Evolutionary conservation across 371 early-diverging fungal species (phyloP).

Genomic region (Mortierella sp.): DNA sequence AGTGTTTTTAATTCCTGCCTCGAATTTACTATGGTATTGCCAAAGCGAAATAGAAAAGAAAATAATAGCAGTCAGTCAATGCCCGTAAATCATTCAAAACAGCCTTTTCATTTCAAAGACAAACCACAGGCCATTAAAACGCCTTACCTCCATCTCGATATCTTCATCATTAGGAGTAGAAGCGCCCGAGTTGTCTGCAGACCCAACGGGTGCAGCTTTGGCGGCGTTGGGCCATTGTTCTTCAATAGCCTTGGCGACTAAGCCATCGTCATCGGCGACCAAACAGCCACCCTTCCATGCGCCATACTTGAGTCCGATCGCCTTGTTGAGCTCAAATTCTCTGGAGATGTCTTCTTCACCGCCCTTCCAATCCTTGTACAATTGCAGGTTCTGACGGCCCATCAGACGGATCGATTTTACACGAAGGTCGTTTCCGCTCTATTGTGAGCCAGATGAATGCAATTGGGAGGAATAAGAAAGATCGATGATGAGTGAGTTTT

Average conservation of each 20-base stretch:
- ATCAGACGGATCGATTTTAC: conserved; percentile 88
- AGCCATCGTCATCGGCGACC: conserved; percentile 89
- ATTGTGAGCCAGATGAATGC: background rate
- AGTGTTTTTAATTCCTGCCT: background rate
- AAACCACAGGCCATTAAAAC: background rate
- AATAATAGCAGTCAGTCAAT: background rate
- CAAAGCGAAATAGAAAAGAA: background rate
- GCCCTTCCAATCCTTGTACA: conserved; percentile 91
- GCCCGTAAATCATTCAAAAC: background rate
- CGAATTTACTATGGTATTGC: background rate
- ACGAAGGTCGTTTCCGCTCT: conserved; percentile 87
- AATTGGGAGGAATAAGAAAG: background rate
- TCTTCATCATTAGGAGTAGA: conserved; percentile 53
- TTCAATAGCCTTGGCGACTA: conserved; percentile 72
- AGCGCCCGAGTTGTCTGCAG: conserved; percentile 26
- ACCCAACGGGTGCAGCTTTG: background rate
- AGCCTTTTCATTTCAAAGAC: no score
- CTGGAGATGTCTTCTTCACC: conserved; percentile 74
- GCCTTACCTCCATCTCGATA: conserved; percentile 54
- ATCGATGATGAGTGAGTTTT: background rate
- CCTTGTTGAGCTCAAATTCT: conserved; percentile 86
- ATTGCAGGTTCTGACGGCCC: conserved; percentile 90
- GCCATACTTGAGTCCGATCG: conserved; percentile 80
- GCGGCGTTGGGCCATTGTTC: conserved; percentile 55
- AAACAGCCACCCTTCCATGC: conserved; percentile 88